Evolutionary conservation across 2,329 filamentous ascomycete species (phyloP).

Genomic region (Cladophialophora exuberans): DNA sequence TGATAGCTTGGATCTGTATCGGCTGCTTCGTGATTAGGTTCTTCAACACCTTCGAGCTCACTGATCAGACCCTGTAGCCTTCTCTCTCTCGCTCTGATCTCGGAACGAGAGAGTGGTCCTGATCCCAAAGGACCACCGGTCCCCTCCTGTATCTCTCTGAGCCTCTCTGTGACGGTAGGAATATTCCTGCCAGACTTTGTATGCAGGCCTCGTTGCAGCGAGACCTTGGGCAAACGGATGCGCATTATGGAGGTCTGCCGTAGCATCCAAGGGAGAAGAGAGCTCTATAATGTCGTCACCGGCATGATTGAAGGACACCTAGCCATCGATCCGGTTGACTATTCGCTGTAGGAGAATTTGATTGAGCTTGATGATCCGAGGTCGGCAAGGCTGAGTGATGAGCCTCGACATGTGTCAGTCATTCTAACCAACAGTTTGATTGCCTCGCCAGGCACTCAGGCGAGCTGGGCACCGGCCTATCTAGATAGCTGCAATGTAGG

Average conservation of each 20-base stretch:
- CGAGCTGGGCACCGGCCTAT: too few relatives aligned
- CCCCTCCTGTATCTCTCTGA: constrained; percentile 2
- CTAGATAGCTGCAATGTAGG: too few relatives aligned
- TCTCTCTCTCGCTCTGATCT: not conserved
- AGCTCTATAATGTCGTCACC: too few relatives aligned
- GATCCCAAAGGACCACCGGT: not conserved
- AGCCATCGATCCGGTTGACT: not conserved
- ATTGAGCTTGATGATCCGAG: constrained; percentile 10
- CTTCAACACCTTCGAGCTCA: not conserved
- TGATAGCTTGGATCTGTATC: not conserved
- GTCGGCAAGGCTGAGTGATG: constrained; percentile 13
- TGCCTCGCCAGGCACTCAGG: too few relatives aligned
- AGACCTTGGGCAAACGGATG: not conserved
- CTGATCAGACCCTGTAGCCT: not conserved
- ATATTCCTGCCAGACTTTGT: not conserved
- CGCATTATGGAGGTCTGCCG: too few relatives aligned
- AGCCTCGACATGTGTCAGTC: constrained; percentile 2
- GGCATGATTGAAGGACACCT: not conserved
- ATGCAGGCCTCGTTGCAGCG: not conserved
- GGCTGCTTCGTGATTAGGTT: not conserved
- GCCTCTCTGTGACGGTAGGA: constrained; percentile 2
- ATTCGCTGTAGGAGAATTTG: not conserved
- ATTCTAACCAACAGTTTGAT: not conserved
- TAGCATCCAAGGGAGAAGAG: too few relatives aligned
- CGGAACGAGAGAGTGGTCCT: not conserved